Evolutionary conservation across 2,329 filamentous ascomycete genomes (phyloP), one percentile per base, ranked within the genome.

Genomic region (Neodidymelliopsis sp.): DNA sequence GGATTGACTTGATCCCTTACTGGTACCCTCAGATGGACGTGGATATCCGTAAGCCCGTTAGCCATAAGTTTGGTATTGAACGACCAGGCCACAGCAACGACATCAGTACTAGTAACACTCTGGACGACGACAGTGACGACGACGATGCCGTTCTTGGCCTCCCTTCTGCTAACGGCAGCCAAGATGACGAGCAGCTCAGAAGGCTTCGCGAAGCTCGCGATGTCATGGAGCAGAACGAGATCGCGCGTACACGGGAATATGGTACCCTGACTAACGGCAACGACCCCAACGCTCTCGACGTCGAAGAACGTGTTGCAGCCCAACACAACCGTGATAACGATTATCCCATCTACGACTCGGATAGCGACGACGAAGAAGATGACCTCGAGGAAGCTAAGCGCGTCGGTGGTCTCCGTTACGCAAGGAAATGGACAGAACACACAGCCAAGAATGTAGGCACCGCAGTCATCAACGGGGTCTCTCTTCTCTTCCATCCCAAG

Each of bases 21-120:
- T 99, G 94, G 94, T 90, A 93, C 80, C 94, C 94, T 1, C 94
- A 99, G 75, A 99, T 99, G 94, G 87, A 96, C 60, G 86, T 95
- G 18, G 94, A 99, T 67, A 99, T 99, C 64, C 89, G 92, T 60
- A 99, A 99, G 75, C 91, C 94, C 1, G 84, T 86, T 22, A 91
- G 85, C 4, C 91, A 94, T 65, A 85, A 88, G 60, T 97, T 97
- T 69, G 94, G 94, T 45, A 97, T 99, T 62, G 88, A 90, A 65
- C 83, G 93, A 24, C 86, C 89, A 0, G 85, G 84, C 6, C 83
- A 89, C 15, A 90, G 88, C 43, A 85, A 86, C 24, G 89, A 86
- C 27, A 85, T 89, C 45, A 87, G 85, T 16, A 92, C 90, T 1
- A 91, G 87, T 12, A 90, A 89, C 13, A 88, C 90, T 40, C 82